Evolutionary conservation across 257 asterid genomes (phyloP).

Genomic region (Asclepias syriaca): DNA sequence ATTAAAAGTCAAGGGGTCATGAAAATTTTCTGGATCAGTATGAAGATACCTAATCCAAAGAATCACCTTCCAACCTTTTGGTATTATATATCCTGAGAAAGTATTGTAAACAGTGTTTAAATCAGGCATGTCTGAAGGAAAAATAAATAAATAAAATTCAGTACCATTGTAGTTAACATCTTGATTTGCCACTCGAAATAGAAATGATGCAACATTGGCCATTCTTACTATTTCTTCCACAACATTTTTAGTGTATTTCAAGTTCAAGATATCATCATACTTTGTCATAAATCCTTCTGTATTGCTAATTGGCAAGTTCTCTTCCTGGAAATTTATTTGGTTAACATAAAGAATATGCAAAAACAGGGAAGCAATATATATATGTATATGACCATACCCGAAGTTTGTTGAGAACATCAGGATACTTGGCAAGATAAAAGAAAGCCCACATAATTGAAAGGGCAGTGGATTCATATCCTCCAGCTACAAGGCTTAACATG

Average conservation of each 20-base stretch:
- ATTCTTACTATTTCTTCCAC: slow-evolving; percentile 50
- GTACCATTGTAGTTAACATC: slow-evolving; percentile 48
- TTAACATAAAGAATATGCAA: neutral
- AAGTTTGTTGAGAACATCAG: slow-evolving; percentile 36
- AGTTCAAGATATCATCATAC: neutral
- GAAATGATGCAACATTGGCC: slow-evolving; percentile 35
- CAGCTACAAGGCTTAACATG: slow-evolving; percentile 35
- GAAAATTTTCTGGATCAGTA: slow-evolving; percentile 40
- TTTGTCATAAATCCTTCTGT: neutral
- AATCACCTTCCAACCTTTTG: slow-evolving; percentile 54
- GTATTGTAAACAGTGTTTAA: neutral
- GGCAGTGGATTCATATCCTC: slow-evolving; percentile 40
- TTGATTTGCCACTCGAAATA: slow-evolving; percentile 31
- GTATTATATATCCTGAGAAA: slow-evolving; percentile 42
- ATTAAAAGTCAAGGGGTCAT: slow-evolving; percentile 48
- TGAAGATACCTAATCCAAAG: slow-evolving; percentile 56
- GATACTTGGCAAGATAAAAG: slow-evolving; percentile 37
- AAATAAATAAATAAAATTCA: no score
- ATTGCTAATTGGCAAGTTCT: neutral
- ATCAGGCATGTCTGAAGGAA: neutral
- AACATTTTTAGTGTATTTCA: slow-evolving; percentile 14
- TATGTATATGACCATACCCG: slow-evolving; percentile 18
- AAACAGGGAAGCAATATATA: neutral
- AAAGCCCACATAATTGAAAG: slow-evolving; percentile 17
- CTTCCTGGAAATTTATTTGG: neutral